A percentile compares a stretch with the other conserved stretches of the same genome.
Evolutionary conservation across 2,329 filamentous ascomycete species (phyloP).

Genomic region (Fusarium xylarioides): DNA sequence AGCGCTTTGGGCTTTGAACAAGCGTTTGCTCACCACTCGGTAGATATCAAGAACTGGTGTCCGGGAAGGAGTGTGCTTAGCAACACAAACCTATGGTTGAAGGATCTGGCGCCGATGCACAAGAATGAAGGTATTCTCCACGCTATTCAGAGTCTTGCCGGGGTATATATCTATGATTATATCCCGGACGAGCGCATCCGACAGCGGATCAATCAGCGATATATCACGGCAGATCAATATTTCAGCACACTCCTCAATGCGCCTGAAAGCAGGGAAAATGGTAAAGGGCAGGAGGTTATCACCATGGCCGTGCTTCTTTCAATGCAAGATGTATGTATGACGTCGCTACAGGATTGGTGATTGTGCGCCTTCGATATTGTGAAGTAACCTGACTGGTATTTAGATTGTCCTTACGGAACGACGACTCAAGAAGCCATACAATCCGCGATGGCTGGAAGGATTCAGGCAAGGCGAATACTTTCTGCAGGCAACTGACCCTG

Average conservation of each 20-base stretch:
- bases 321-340: constrained; percentile 51
- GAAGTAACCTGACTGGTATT: background rate
- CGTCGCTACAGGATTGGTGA: background rate
- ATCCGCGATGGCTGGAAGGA: constrained; percentile 51
- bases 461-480: constrained; percentile 49
- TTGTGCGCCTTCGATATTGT: background rate
- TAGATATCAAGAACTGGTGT: constrained; percentile 53
- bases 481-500: constrained; percentile 49
- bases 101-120: constrained; percentile 52
- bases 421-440: constrained; percentile 44
- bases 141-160: constrained; percentile 53
- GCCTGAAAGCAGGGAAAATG: constrained; percentile 28
- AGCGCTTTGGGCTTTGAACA: background rate
- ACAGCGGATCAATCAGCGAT: constrained; percentile 47
- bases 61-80: constrained; percentile 51
- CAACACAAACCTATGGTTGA: constrained; percentile 52
- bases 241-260: constrained; percentile 44
- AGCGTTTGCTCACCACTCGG: constrained; percentile 1
- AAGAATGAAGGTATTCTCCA: constrained; percentile 46
- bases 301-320: constrained; percentile 51
- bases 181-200: constrained; percentile 46
- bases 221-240: constrained; percentile 44
- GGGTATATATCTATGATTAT: constrained; percentile 55
- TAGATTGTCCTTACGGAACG: constrained; percentile 52
- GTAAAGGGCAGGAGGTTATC: constrained; percentile 46